These are phyloP conservation scores for Phytophthora syringae DNA, from an alignment of 352 stramenopile species.

Conservation along the genomic window DNA sequence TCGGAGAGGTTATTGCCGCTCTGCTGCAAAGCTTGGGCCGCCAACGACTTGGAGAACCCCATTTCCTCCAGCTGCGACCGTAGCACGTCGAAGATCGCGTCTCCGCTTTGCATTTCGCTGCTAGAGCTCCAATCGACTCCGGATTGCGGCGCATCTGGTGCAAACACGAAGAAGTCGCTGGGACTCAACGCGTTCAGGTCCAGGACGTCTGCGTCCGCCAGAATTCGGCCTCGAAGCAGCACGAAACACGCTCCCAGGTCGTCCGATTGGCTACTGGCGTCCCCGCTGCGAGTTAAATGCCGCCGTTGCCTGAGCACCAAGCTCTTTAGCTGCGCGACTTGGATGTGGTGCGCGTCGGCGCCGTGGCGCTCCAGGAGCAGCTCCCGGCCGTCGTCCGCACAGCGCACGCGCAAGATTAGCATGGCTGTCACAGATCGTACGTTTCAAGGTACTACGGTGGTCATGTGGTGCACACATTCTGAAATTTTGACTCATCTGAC, in stretches of 20 bases:
- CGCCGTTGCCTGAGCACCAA: slow-evolving; percentile 45
- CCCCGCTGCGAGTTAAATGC: slow-evolving; percentile 6
- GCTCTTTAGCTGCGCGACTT: slow-evolving; percentile 58
- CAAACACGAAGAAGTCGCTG: slow-evolving; percentile 74
- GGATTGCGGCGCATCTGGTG: slow-evolving; percentile 35
- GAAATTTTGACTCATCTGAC: slow-evolving; percentile 25
- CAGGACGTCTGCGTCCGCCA: slow-evolving; percentile 64
- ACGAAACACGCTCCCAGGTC: slow-evolving; percentile 47
- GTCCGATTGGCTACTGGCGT: neutral
- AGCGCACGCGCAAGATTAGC: slow-evolving; percentile 54
- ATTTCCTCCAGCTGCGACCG: slow-evolving; percentile 65
- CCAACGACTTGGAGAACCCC: slow-evolving; percentile 50
- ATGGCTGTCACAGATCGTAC: neutral
- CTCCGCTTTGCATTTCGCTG: slow-evolving; percentile 19
- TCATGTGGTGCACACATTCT: slow-evolving; percentile 13
- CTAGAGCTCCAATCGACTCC: neutral
- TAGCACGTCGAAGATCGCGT: slow-evolving; percentile 15
- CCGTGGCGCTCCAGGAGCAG: slow-evolving; percentile 54
- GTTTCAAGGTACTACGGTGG: neutral
- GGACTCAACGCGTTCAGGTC: slow-evolving; percentile 56
- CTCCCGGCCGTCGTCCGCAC: slow-evolving; percentile 62
- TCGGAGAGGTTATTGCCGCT: slow-evolving; percentile 42
- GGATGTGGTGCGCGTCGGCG: slow-evolving; percentile 42
- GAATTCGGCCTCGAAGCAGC: slow-evolving; percentile 60
- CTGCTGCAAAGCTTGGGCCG: slow-evolving; percentile 35